Evolutionary conservation across 2,329 filamentous ascomycete genomes (phyloP), one percentile per base, ranked within the genome.

Genomic region (Sordariomycetes sp.): DNA sequence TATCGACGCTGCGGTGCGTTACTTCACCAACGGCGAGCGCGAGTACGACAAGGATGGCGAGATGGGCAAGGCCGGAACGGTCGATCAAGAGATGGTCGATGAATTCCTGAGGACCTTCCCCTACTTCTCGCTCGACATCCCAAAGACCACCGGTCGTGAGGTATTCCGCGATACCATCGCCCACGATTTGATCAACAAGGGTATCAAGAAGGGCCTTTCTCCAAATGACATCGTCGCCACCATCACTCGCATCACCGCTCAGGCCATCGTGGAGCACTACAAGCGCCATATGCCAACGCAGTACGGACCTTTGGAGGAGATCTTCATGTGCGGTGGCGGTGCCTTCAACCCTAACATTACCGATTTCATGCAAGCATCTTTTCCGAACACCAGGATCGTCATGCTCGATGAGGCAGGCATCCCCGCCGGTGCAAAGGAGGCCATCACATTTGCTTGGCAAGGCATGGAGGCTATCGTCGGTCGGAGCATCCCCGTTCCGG

Each of bases 261-360:
- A 70, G 40, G 60, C 64, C 6, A 68, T 70, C 10, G 55, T 68
- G 7, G 16, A 26, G 8, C 24, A 30, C 10, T 41, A 41, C 28
- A 4, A 35, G 8, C 21, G 23, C 8, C 35, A 26, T n/a, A 32
- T 39, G 21, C n/a, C 27, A 4, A 29, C 32, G 6, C 23, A 27
- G 15, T 18, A 35, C 8, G 29, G 49, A 58, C 32, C 55, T 57
- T 38, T 61, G 55, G 46, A 49, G 50, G 72, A 79, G 51, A 63
- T 79, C 25, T 78, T 72, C 52, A 70, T 79, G 60, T 76, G 72
- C 44, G 73, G 74, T 8, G 70, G 69, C 5, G 70, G 70, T 12
- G 71, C 71, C 1, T 61, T 64, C 38, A 76, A 78, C 43, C 66
- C 68, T 2, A 76, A 75, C 41, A 77, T 78, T 42, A 59, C 46